Evolutionary conservation across 2,329 filamentous ascomycete genomes (phyloP), one percentile per base, ranked within the genome.

Genomic region (Xylariaceae sp.): DNA sequence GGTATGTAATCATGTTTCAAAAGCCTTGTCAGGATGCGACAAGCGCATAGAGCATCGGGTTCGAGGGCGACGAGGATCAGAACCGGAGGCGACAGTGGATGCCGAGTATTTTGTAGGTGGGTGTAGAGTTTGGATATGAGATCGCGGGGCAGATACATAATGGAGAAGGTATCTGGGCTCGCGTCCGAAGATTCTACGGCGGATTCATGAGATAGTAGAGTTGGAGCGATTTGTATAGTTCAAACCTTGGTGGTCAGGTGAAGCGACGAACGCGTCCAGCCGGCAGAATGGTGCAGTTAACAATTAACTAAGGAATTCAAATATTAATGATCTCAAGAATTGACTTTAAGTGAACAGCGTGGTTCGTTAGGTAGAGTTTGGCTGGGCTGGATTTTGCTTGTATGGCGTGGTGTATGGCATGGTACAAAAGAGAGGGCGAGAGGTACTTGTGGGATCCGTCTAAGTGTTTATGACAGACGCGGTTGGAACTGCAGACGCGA

Each of bases 1-100:
- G 90, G 91, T 66, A 99, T 96, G 72, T 96, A 98, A 79, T 99
- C 95, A 81, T 94, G 90, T 77, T 96, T 97, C 59, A 99, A 82
- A n/a, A 99, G 83, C 47, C 89, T 85, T 2, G 94, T 96, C 44
- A 99, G 86, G 60, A 99, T 97, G 60, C 93, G 92, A 73, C 92
- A 96, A 61, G 93, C 95, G 76, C 94, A 98, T 61, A 99, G 86
- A 62, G 95, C 91, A 78, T 99, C 95, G 53, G 95, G 92, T 71
- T 97, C 94, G 72, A 98, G 90, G 31, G 94, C 91, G 63, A 93
- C 93, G 54, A 99, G 89, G 62, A 99, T 86, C 23, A 98, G 83
- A 51, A 98, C 92, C 0, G 93, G 93, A 34, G 94, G 90, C 16
- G 92, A 95, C 48, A 94, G 86, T n/a, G 93, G 89, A 72, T 97